Conservation (phyloP, 1,284 basidiomycete species). For the Ustilago sp. region DNA sequence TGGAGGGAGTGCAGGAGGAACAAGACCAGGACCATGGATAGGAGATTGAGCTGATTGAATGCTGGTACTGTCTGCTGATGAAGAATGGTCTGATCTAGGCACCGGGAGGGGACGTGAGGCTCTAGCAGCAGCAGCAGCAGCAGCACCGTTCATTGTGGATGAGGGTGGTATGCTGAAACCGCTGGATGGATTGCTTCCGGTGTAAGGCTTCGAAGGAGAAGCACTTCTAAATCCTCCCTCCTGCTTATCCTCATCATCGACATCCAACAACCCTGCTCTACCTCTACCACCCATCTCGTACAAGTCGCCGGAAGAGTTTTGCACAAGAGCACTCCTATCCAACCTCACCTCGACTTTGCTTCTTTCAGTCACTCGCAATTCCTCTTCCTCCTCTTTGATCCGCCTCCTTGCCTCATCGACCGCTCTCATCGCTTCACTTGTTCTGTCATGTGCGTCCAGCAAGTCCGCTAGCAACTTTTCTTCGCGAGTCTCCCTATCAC, state of each 20-base stretch:
- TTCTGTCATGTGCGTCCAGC: conserved; percentile 51
- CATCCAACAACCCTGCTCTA: background rate
- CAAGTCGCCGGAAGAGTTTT: conserved; percentile 36
- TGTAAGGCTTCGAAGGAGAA: background rate
- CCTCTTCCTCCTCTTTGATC: conserved; percentile 52
- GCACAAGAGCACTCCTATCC: conserved; percentile 45
- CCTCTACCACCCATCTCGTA: conserved; percentile 26
- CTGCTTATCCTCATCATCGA: background rate
- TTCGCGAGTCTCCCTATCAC: conserved; percentile 34
- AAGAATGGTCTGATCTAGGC: conserved; percentile 29
- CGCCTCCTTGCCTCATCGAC: conserved; percentile 45
- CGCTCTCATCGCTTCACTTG: conserved; percentile 32
- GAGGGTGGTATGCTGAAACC: conserved; percentile 2
- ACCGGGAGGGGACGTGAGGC: conserved; percentile 33
- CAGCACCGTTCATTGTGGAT: background rate
- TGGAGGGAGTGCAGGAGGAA: conserved; percentile 2
- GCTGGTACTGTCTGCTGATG: conserved; percentile 31
- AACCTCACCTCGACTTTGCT: conserved; percentile 51
- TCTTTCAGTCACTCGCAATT: conserved; percentile 47
- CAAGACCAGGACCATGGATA: background rate
- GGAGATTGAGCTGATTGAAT: conserved; percentile 12
- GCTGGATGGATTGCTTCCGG: background rate
- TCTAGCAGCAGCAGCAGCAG: background rate
- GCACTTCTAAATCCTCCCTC: conserved; percentile 11
- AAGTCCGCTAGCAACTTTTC: conserved; percentile 58